Base-by-base conservation (phyloP, 441 rosid genomes). In the Gossypium schwendimanii region DNA sequence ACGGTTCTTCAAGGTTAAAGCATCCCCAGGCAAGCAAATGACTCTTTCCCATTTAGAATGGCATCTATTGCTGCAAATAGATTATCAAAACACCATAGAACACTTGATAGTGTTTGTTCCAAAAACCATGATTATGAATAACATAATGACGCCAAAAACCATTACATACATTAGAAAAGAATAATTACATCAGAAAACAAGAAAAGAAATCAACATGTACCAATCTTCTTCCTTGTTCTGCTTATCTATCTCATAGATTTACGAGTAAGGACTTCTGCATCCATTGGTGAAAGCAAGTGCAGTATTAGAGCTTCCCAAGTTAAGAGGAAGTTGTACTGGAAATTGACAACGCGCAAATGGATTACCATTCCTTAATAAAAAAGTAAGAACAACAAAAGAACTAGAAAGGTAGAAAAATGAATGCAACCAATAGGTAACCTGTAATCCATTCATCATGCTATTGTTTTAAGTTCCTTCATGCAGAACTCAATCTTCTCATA, bases 1-100 rank as follows among this genome's bases (percentile, higher is more conserved):
- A 49, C 61, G 12, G 41, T 6, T 41, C 17, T 62, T 20, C 23
- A 72, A 61, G 10, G 77, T 39, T 17, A 44, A 64, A 44, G 33
- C 53, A 44, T 44, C 54, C 93, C 97, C 97, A 84, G 85, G 36
- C 76, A 26, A 97, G 44, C 91, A 82, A 87, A 91, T 24, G 83
- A 73, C 76, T 92, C 99, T 82, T 95, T 39, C 44, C 44, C 85
- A 39, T 79, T 86, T 74, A 95, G 77, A 57, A 91, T 87, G 57
- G 88, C 85, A 83, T 89, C 94, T 97, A 95, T 92, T 0, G 90
- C 96, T 79, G 91, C 87, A 79, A 85, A 88, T 78, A 91, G 95
- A 79, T 90, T 91, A 73, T 93, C 96, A 73, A 93, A 90, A 84
- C 91, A 69, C 87, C 86, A 81, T 91, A 95, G 65, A 91, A 93